Evolutionary conservation across 176 grass and related monocot species (phyloP).

Genomic region (Bonia amplexicaulis): DNA sequence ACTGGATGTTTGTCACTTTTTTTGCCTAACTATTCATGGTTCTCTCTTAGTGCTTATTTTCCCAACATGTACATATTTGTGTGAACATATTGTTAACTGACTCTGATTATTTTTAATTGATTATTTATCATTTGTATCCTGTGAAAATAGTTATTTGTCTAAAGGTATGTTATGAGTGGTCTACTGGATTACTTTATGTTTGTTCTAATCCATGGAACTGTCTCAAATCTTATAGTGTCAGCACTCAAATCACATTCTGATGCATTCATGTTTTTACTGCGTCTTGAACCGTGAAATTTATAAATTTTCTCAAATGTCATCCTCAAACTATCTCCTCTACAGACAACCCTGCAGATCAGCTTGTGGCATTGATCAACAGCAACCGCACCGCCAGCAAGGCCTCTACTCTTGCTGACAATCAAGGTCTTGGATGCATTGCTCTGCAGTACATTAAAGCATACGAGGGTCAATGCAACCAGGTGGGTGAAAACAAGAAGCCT

Average conservation of each 20-base stretch:
- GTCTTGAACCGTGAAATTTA: slow-evolving; percentile 2
- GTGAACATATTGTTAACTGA: background rate
- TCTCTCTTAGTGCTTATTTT: background rate
- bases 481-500: slow-evolving; percentile 67
- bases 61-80: background rate
- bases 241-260: background rate
- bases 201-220: background rate
- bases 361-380: slow-evolving; percentile 65
- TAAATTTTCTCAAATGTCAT: background rate
- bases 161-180: background rate
- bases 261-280: background rate
- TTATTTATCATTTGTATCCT: background rate
- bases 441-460: slow-evolving; percentile 93
- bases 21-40: background rate
- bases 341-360: slow-evolving; percentile 83
- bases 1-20: background rate
- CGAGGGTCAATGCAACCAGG: slow-evolving; percentile 56
- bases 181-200: background rate
- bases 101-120: background rate
- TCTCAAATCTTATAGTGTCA: background rate
- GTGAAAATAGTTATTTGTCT: background rate
- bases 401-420: slow-evolving; percentile 51
- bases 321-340: slow-evolving; percentile 10
- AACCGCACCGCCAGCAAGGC: slow-evolving; percentile 83
- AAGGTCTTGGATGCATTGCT: slow-evolving; percentile 81